A percentile compares a stretch with the other conserved stretches of the same genome.
These are phyloP conservation scores for Neurospora africana DNA, from an alignment of 495 filamentous ascomycete genomes.

Conservation along the genomic window DNA sequence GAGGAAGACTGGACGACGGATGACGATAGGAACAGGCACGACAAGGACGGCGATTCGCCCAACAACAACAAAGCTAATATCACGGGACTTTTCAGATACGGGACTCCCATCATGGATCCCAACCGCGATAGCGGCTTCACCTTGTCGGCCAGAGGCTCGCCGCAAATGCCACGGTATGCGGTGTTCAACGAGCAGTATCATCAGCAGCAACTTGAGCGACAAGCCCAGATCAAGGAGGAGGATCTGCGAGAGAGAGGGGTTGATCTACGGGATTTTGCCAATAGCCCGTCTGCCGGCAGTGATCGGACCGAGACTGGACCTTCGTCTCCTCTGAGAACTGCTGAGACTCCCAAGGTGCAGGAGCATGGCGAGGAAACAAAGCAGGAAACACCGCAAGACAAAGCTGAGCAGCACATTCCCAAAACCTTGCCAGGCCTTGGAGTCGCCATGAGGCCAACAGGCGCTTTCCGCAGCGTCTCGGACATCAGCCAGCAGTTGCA, in stretches of 20 bases:
- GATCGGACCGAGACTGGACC: not conserved
- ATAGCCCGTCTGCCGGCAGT: not conserved
- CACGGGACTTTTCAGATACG: not conserved
- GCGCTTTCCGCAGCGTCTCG: not conserved
- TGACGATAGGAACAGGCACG: slow-evolving; percentile 10
- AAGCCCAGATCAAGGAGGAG: slow-evolving; percentile 18
- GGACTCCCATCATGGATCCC: slow-evolving; percentile 9
- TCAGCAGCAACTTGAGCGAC: not conserved
- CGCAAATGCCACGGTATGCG: slow-evolving; percentile 19
- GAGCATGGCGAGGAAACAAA: not conserved
- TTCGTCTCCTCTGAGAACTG: not conserved
- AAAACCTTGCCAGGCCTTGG: not conserved
- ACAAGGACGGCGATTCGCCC: not conserved
- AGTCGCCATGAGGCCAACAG: not conserved
- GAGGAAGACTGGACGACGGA: slow-evolving; percentile 31
- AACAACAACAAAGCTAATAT: not conserved
- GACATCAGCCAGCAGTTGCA: not conserved
- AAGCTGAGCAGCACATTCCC: not conserved
- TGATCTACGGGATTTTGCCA: slow-evolving; percentile 31
- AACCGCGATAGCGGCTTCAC: slow-evolving; percentile 41
- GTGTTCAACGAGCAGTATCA: not conserved
- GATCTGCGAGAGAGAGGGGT: slow-evolving; percentile 42
- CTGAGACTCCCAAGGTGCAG: not conserved
- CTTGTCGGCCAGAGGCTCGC: slow-evolving; percentile 21
- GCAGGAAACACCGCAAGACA: not conserved